phyloP scores from a whole-genome alignment of 441 rosid genomes.

The Aleurites moluccanus region DNA sequence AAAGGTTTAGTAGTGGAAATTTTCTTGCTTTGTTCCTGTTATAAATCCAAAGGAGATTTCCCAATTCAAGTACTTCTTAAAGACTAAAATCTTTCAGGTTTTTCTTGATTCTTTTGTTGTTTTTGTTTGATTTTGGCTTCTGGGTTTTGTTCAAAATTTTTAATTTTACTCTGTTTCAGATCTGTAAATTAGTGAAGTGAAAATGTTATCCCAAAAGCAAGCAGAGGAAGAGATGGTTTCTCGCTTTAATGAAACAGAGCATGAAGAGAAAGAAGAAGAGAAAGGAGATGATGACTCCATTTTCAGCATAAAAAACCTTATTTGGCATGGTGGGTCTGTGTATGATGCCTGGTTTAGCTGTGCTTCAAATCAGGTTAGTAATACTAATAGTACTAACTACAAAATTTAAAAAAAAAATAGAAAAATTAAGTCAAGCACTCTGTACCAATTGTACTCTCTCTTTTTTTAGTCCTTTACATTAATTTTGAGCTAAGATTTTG shows the following conservation, averaged over 20 bases:
- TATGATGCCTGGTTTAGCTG: conserved; percentile 99
- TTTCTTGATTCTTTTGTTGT: not conserved
- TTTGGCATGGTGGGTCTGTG: conserved; percentile 98
- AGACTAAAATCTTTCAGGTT: not conserved
- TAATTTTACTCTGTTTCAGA: conserved; percentile 11
- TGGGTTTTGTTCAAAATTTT: conserved; percentile 26
- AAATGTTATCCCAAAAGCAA: conserved; percentile 48
- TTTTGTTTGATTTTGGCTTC: conserved; percentile 5
- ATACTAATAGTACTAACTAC: not conserved
- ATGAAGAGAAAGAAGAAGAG: conserved; percentile 34
- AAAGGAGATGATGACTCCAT: conserved; percentile 38
- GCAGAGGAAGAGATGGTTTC: conserved; percentile 65
- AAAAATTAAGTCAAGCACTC: not conserved
- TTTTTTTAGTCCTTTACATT: not conserved
- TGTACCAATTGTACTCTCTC: not conserved
- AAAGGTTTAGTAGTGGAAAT: not conserved
- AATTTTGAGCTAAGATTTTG: not conserved
- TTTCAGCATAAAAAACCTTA: conserved; percentile 57
- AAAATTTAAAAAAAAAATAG: not conserved
- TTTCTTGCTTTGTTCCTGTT: not conserved
- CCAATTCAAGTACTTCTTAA: not conserved
- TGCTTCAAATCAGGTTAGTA: conserved; percentile 77
- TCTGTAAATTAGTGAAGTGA: conserved; percentile 15
- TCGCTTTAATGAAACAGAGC: conserved; percentile 38
- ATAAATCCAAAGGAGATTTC: conserved; percentile 10